A percentile compares a stretch with the other conserved stretches of the same genome.
Conservation (phyloP, 169 alveolate genomes). For the Plasmodium chabaudi region DNA sequence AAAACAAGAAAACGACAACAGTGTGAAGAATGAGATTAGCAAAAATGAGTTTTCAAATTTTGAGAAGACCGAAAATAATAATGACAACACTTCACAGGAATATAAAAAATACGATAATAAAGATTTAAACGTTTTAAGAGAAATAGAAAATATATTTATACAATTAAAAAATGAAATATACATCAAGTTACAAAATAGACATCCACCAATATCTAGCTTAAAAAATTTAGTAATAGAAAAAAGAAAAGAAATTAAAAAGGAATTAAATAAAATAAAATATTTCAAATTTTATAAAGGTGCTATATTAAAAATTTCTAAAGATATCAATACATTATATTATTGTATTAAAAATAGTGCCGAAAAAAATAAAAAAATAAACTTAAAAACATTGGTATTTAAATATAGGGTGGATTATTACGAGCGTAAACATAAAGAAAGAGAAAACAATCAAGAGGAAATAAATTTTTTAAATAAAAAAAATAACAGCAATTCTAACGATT, state of each 20-base stretch:
- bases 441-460: not conserved
- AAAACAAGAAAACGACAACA: too few relatives aligned
- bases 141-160: slow-evolving; percentile 26
- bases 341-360: slow-evolving; percentile 1
- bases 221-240: slow-evolving; percentile 43
- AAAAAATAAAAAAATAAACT: slow-evolving; percentile 11
- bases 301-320: slow-evolving; percentile 44
- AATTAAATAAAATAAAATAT: slow-evolving; percentile 45
- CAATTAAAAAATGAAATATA: slow-evolving; percentile 33
- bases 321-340: slow-evolving; percentile 26
- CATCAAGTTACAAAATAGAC: slow-evolving; percentile 10
- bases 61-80: not conserved
- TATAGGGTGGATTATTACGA: slow-evolving; percentile 26
- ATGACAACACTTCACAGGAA: not conserved
- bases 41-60: not conserved
- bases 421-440: not conserved
- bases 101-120: not conserved
- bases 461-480: too few relatives aligned
- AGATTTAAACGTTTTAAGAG: slow-evolving; percentile 14
- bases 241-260: slow-evolving; percentile 24
- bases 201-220: not conserved
- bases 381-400: slow-evolving; percentile 23
- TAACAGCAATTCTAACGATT: not conserved
- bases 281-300: slow-evolving; percentile 62
- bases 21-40: too few relatives aligned